phyloP scores from a whole-genome alignment of 1,139 yeast species.

The Sugiyamaella castrensis region DNA sequence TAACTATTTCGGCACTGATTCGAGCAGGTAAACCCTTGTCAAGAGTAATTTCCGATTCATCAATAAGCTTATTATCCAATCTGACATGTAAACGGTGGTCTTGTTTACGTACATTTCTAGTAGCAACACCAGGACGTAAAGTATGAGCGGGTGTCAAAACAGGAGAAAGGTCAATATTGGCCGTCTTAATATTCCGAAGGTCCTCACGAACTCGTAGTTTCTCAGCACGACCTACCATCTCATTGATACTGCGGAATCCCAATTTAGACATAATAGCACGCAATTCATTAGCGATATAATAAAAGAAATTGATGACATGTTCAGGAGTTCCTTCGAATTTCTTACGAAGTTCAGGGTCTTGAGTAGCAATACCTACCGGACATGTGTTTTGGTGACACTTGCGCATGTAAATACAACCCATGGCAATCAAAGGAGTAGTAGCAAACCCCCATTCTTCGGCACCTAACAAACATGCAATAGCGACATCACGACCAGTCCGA shows the following conservation, averaged over 20 bases:
- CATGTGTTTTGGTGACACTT: conserved; percentile 91
- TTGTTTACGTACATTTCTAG: conserved; percentile 88
- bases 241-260: conserved; percentile 93
- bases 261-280: conserved; percentile 90
- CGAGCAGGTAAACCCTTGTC: conserved; percentile 94
- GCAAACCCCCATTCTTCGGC: conserved; percentile 99
- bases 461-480: conserved; percentile 91
- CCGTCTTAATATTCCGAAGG: conserved; percentile 82
- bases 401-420: conserved; percentile 97
- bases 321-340: conserved; percentile 97
- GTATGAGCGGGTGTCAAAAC: conserved; percentile 95
- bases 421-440: conserved; percentile 92
- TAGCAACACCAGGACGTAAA: conserved; percentile 96
- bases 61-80: conserved; percentile 91
- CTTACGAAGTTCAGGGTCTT: conserved; percentile 89
- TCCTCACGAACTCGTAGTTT: conserved; percentile 82
- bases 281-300: conserved; percentile 88
- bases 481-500: conserved; percentile 94
- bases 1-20: conserved; percentile 86
- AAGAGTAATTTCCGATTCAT: conserved; percentile 89
- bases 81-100: conserved; percentile 92
- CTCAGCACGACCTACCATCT: conserved; percentile 98
- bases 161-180: conserved; percentile 87
- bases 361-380: conserved; percentile 98
- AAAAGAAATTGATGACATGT: conserved; percentile 96